Evolutionary conservation across 441 rosid genomes (phyloP).

Genomic region (Bruguiera hainesii): DNA sequence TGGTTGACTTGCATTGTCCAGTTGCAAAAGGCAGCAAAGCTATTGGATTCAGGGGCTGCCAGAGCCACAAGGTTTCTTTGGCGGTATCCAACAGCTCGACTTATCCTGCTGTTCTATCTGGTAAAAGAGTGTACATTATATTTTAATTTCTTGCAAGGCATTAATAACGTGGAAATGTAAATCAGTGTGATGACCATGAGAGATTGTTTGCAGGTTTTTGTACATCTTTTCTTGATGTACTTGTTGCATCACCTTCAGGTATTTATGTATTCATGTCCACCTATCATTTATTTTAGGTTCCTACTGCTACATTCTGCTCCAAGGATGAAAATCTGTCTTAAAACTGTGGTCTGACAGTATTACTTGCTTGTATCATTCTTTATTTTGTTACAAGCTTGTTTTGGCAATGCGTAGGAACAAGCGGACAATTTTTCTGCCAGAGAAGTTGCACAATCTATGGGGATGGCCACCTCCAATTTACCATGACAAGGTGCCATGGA

Average conservation of each 20-base stretch:
- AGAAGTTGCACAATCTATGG: slow-evolving; percentile 80
- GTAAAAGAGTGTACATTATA: slow-evolving; percentile 34
- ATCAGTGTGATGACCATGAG: slow-evolving; percentile 15
- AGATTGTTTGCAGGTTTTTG: slow-evolving; percentile 73
- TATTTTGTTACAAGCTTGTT: neutral
- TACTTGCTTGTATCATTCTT: neutral
- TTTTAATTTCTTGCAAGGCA: slow-evolving; percentile 11
- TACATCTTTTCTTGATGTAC: slow-evolving; percentile 96
- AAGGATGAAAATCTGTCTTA: neutral
- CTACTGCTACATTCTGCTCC: neutral
- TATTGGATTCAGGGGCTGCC: slow-evolving; percentile 91
- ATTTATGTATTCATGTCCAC: slow-evolving; percentile 9
- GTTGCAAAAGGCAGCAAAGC: slow-evolving; percentile 92
- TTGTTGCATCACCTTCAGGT: slow-evolving; percentile 97
- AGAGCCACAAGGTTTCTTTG: slow-evolving; percentile 96
- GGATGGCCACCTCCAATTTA: slow-evolving; percentile 47
- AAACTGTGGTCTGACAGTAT: neutral
- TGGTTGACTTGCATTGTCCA: slow-evolving; percentile 30
- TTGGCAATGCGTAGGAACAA: slow-evolving; percentile 59
- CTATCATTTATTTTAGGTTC: neutral
- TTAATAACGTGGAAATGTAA: neutral
- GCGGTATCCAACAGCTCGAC: slow-evolving; percentile 95
- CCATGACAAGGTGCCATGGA: slow-evolving; percentile 24
- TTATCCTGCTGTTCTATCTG: slow-evolving; percentile 76
- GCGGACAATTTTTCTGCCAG: slow-evolving; percentile 62